These are phyloP conservation scores for Yarrowia deformans DNA, from an alignment of 805 yeast species.

Conservation along the genomic window DNA sequence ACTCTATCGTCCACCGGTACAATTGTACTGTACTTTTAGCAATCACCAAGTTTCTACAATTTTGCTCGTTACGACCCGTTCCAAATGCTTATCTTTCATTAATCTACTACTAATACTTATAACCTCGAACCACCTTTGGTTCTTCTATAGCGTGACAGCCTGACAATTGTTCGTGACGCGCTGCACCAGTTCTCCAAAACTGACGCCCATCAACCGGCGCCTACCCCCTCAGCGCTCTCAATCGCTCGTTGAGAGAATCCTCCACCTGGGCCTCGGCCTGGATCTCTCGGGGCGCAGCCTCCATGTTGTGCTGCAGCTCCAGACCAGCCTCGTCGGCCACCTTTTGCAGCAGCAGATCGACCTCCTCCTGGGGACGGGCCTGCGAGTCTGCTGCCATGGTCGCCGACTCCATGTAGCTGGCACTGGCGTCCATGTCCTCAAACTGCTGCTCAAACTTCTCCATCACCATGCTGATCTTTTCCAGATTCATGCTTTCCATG, in stretches of 20 bases:
- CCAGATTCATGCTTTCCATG: conserved; percentile 92
- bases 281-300: conserved; percentile 54
- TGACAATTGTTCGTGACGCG: no score
- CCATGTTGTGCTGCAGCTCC: conserved; percentile 84
- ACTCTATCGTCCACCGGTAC: no score
- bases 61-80: no score
- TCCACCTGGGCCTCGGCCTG: conserved; percentile 71
- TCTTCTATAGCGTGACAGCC: no score
- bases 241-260: conserved; percentile 83
- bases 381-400: conserved; percentile 88
- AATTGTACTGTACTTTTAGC: no score
- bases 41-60: no score
- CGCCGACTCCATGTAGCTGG: conserved; percentile 90
- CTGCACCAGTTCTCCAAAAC: no score
- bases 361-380: conserved; percentile 93
- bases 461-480: conserved; percentile 91
- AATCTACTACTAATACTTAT: no score
- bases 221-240: conserved; percentile 67
- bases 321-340: conserved; percentile 98
- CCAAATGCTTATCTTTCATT: background rate
- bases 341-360: conserved; percentile 85
- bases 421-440: conserved; percentile 92
- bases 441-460: conserved; percentile 96
- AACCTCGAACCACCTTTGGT: no score
- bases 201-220: no score